Conservation (phyloP, 345 rosid species). For the Moricandia arvensis region DNA sequence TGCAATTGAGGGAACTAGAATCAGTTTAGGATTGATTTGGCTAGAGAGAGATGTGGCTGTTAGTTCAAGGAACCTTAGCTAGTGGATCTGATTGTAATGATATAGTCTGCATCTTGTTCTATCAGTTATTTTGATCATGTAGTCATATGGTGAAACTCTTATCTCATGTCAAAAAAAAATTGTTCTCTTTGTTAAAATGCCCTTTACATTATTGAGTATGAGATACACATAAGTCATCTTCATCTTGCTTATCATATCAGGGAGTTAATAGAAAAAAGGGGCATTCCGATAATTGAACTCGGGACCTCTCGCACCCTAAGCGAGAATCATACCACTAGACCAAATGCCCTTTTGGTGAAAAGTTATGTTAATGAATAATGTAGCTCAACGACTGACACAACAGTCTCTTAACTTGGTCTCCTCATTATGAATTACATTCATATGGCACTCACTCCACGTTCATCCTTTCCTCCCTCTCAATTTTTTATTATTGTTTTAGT, state of each 20-base stretch:
- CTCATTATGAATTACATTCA: background rate
- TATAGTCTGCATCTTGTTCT: too few species aligned
- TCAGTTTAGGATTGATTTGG: background rate
- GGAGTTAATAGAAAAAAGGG: constrained; percentile 11
- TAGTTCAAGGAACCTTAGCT: background rate
- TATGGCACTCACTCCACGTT: too few species aligned
- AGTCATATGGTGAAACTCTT: too few species aligned
- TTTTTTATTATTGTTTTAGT: too few species aligned
- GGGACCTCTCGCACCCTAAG: constrained; percentile 96
- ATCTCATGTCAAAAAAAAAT: too few species aligned
- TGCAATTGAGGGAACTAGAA: background rate
- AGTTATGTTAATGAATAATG: background rate
- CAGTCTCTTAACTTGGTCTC: background rate
- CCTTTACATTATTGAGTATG: too few species aligned
- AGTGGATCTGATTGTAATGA: background rate
- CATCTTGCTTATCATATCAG: background rate
- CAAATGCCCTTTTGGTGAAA: constrained; percentile 57
- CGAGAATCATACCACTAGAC: constrained; percentile 91
- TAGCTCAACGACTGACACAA: background rate
- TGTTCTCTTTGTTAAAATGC: too few species aligned
- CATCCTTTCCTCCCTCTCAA: too few species aligned
- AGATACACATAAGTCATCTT: background rate
- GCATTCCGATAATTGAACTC: constrained; percentile 90
- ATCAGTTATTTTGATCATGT: too few species aligned
- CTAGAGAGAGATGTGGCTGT: background rate